These are phyloP conservation scores for Digitaria exilis DNA, from an alignment of 202 grass and related monocot genomes.

Conservation along the genomic window DNA sequence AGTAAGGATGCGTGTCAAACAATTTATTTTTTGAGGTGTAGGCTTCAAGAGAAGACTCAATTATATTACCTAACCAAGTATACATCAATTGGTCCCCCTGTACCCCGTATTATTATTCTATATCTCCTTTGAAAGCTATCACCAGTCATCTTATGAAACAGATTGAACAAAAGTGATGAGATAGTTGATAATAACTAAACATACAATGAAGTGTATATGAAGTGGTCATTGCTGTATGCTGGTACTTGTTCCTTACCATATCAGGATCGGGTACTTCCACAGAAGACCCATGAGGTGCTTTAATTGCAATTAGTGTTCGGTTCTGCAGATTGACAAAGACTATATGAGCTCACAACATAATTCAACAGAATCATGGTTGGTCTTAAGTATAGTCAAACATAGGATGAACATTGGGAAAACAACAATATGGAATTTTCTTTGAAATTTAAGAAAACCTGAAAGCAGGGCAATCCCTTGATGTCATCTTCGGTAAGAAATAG, in stretches of 20 bases:
- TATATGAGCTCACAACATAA: constrained; percentile 36
- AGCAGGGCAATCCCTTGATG: constrained; percentile 87
- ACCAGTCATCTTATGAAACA: constrained; percentile 57
- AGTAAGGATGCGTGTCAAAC: constrained; percentile 21
- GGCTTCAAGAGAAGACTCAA: constrained; percentile 28
- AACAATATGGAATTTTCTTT: constrained; percentile 8
- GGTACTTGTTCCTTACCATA: constrained; percentile 56
- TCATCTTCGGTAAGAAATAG: constrained; percentile 94
- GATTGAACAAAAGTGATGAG: constrained; percentile 26
- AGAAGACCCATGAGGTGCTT: constrained; percentile 89
- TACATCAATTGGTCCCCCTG: constrained; percentile 85
- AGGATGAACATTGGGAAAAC: constrained; percentile 1
- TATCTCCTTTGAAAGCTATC: constrained; percentile 81
- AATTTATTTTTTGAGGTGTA: not conserved
- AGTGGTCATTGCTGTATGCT: constrained; percentile 27
- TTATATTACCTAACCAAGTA: constrained; percentile 83
- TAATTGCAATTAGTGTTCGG: constrained; percentile 86
- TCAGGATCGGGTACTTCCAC: constrained; percentile 93
- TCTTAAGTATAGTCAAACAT: too few species aligned
- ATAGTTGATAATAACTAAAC: constrained; percentile 18
- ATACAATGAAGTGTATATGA: constrained; percentile 3
- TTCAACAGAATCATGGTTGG: not conserved
- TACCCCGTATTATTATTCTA: constrained; percentile 83
- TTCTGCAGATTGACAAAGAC: constrained; percentile 58
- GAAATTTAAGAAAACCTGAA: constrained; percentile 64